Conservation (phyloP, 768 basidiomycete genomes). For the Naganishia friedmannii region DNA sequence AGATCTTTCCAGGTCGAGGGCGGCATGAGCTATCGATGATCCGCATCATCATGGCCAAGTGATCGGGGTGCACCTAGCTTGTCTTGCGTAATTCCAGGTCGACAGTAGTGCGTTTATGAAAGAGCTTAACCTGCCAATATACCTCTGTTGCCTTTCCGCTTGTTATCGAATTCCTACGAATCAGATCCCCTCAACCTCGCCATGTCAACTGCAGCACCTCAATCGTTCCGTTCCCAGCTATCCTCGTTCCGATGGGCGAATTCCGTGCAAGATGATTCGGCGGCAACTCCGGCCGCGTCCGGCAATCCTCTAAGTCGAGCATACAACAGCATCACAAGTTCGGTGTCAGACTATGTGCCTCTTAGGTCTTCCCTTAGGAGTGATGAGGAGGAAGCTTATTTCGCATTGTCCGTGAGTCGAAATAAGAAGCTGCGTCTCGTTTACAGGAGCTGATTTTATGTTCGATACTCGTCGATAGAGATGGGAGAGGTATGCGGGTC, state of each 20-base stretch:
- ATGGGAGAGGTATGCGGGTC: slow-evolving; percentile 31
- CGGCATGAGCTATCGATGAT: not conserved
- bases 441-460: not conserved
- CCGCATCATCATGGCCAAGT: not conserved
- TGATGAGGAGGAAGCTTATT: slow-evolving; percentile 95
- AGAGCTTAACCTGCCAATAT: too few species aligned
- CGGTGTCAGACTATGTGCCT: slow-evolving; percentile 81
- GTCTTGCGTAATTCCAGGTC: slow-evolving; percentile 4
- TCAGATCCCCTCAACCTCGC: not conserved
- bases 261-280: slow-evolving; percentile 48
- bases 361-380: slow-evolving; percentile 73
- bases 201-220: slow-evolving; percentile 40
- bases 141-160: not conserved
- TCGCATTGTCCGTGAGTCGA: slow-evolving; percentile 54
- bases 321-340: slow-evolving; percentile 59
- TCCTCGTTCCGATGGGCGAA: slow-evolving; percentile 52
- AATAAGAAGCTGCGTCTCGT: too few species aligned
- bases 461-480: slow-evolving; percentile 4
- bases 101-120: not conserved
- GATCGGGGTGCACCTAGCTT: not conserved
- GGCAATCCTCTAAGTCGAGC: slow-evolving; percentile 77
- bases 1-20: not conserved
- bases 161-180: not conserved
- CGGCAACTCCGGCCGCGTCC: slow-evolving; percentile 38
- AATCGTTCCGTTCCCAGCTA: slow-evolving; percentile 48